Evolutionary conservation across 768 basidiomycete species (phyloP), one percentile per base, ranked within the genome.

Genomic region (Psilocybe cyanescens): DNA sequence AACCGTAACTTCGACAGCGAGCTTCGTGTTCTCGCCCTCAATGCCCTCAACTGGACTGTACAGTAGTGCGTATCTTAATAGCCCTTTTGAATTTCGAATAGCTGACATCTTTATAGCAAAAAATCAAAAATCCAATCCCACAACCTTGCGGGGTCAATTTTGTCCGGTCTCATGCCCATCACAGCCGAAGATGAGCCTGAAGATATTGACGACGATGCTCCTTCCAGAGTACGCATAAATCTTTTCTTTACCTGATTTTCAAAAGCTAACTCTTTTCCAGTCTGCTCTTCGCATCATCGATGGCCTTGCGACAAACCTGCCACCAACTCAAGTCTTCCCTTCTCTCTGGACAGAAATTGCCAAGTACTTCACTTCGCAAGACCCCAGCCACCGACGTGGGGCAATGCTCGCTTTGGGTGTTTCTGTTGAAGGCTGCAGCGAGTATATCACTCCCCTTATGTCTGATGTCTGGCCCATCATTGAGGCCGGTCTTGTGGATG

Each of bases 341-440:
- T 84, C 93, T 12, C 88, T 99, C 39, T 92, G 91, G 62, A 76
- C 73, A 39, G 85, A 96, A 67, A 92, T 99, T 58, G 83, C 89
- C 63, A 84, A 90, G 58, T 98, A 96, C 77, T 92, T 95, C 78
- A 79, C 82, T 6, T 95, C 94, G 2, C 75, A 86, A 6, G 89
- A 98, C 66, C 84, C 94, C 0, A 79, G 83, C 55, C 79, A 87
- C 69, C 90, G 97, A 33, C 95, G 97, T 56, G 92, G 93, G 51
- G 97, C 95, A 7, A 90, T 99, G 79, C 93, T 97, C 69, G 92
- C 96, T 1, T 87, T 99, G 53, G 97, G 97, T 65, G 94, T 99
- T 53, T 87, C 89, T 48, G 95, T 99, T 60, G 97, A 99, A 74
- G 97, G 97, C 16, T 98, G 97, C 81, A 94, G 91, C 77, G 96